Conservation (phyloP, 1,284 basidiomycete genomes). For the Naganishia albida region DNA sequence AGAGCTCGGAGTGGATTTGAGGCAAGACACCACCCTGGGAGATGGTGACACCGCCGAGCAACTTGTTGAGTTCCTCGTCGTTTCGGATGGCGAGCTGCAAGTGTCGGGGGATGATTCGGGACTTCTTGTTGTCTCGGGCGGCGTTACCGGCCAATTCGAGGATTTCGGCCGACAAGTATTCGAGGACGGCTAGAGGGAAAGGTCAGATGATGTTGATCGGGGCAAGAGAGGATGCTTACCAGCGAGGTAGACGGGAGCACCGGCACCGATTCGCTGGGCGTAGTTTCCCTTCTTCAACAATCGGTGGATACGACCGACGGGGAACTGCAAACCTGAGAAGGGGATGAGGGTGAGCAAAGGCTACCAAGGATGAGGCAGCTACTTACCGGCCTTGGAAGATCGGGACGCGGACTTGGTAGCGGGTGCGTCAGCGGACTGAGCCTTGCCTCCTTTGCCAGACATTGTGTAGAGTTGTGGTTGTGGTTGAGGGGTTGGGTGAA, state of each 20-base stretch:
- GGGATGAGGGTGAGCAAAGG: conserved; percentile 34
- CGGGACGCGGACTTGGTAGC: conserved; percentile 65
- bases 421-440: conserved; percentile 51
- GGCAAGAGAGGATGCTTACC: conserved; percentile 48
- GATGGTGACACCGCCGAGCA: conserved; percentile 77
- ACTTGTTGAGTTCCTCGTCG: conserved; percentile 67
- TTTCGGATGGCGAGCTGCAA: conserved; percentile 86
- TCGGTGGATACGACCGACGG: conserved; percentile 85
- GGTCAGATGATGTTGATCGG: background rate
- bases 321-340: conserved; percentile 59
- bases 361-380: conserved; percentile 62
- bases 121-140: conserved; percentile 62
- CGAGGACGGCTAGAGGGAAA: conserved; percentile 59
- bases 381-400: conserved; percentile 68
- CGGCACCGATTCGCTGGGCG: conserved; percentile 63
- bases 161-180: conserved; percentile 83
- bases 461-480: conserved; percentile 51
- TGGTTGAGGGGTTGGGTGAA: conserved; percentile 41
- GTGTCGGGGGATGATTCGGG: conserved; percentile 88
- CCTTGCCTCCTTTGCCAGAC: conserved; percentile 60
- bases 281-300: conserved; percentile 83
- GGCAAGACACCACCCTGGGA: conserved; percentile 90
- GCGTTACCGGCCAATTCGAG: conserved; percentile 86
- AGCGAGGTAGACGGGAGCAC: conserved; percentile 73
- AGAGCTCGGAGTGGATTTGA: conserved; percentile 65